Evolutionary conservation across 1,139 yeast species (phyloP), one percentile per base, ranked within the genome.

Genomic region (Yamadazyma sp.): DNA sequence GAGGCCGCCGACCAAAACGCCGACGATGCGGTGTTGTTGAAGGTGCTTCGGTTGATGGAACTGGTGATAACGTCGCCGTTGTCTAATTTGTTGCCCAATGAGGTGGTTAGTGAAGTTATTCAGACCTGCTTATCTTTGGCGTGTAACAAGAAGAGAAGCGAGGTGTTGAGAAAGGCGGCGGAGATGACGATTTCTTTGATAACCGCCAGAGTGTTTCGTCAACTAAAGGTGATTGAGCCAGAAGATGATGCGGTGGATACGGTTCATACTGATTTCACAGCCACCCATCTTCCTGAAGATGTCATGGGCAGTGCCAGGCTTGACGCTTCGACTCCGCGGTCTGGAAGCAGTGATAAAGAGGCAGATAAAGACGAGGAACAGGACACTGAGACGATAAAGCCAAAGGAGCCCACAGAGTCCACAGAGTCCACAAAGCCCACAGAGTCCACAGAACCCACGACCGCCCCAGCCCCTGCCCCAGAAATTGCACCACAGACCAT

Each of bases 1-100:
- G 97, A 92, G 64, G 96, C 96, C 1, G 86, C 95, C 0, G 97
- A 90, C 56, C 96, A 89, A 57, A 78, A 84, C 30, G 84, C 90
- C 29, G 98, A 94, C 61, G 98, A 94, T 55, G 87, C 95, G 0
- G 94, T 94, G 4, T 67, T 94, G 38, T 70, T 90, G 38, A 87
- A 87, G 53, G 95, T 94, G 17, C 74, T 94, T 48, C 70, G 85
- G 31, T 67, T 92, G 28, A 70, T 92, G 57, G 94, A 88, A 51
- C 65, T 70, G 29, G 73, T 90, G 23, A 75, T 89, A 22, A 70
- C 72, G 13, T 80, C 92, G n/a, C 73, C 75, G 1, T 69, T 83
- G 33, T 84, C 90, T 11, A 72, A 70, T 24, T 56, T 79, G 14
- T 64, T 92, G 34, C 79, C 92, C 1, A 92, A 90, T 57, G 92